These are phyloP conservation scores for Roridomyces roridus DNA, from an alignment of 768 basidiomycete species.

Conservation along the genomic window DNA sequence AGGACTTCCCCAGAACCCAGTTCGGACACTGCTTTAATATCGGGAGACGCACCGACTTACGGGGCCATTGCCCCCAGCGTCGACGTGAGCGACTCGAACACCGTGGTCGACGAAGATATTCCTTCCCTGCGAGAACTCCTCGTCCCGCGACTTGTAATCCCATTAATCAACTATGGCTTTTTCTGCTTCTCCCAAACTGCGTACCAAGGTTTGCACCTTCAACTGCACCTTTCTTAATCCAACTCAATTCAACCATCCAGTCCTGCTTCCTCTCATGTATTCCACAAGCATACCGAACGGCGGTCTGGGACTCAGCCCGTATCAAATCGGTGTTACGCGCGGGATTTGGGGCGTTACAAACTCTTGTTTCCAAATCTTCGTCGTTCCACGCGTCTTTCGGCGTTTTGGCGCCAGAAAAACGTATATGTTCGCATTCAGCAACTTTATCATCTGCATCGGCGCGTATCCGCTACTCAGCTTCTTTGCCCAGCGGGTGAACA, in stretches of 20 bases:
- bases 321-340: constrained; percentile 55
- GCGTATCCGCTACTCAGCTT: constrained; percentile 22
- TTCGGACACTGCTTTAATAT: constrained; percentile 6
- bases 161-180: constrained; percentile 25
- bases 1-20: constrained; percentile 6
- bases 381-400: constrained; percentile 49
- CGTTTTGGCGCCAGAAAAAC: constrained; percentile 52
- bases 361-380: constrained; percentile 51
- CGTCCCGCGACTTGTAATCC: constrained; percentile 22
- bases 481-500: constrained; percentile 17
- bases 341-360: constrained; percentile 52
- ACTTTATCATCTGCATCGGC: constrained; percentile 20
- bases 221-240: too few relatives aligned
- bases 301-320: constrained; percentile 58
- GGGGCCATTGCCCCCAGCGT: constrained; percentile 7
- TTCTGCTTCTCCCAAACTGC: constrained; percentile 28
- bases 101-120: constrained; percentile 9
- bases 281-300: constrained; percentile 58
- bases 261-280: constrained; percentile 31
- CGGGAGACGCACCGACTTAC: constrained; percentile 6
- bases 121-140: constrained; percentile 21
- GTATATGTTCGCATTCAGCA: constrained; percentile 38
- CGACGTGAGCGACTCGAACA: not conserved
- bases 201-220: constrained; percentile 25
- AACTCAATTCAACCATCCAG: too few relatives aligned